Percentiles rank a stretch among this genome's conserved stretches.
These are phyloP conservation scores for Sordariomycetes sp. DNA, from an alignment of 2,329 filamentous ascomycete genomes.

Conservation along the genomic window DNA sequence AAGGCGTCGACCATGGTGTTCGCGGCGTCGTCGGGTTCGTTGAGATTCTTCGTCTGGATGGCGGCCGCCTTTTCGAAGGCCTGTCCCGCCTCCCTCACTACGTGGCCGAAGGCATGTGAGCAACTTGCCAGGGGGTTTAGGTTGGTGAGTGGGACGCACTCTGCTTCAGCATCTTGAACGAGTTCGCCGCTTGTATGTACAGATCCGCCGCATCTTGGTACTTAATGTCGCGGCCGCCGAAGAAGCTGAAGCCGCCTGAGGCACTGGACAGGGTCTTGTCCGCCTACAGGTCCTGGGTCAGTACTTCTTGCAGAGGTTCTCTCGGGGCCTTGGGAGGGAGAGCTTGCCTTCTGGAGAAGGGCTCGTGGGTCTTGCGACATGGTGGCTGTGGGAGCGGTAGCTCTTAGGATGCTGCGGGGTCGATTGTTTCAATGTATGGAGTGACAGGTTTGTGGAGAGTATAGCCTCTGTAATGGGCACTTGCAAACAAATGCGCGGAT, in stretches of 20 bases:
- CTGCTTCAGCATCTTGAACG: conserved; percentile 78
- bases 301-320: neutral
- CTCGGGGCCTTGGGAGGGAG: neutral
- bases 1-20: conserved; percentile 84
- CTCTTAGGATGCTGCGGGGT: neutral
- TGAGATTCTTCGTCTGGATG: conserved; percentile 70
- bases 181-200: conserved; percentile 82
- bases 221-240: conserved; percentile 79
- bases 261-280: conserved; percentile 72
- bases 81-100: conserved; percentile 76
- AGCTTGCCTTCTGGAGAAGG: conserved; percentile 62
- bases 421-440: neutral
- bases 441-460: neutral
- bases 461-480: too few relatives aligned
- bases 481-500: too few relatives aligned
- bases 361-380: conserved; percentile 73
- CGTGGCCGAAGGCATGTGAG: neutral
- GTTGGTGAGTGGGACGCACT: conserved; percentile 36
- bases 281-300: conserved; percentile 47
- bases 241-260: conserved; percentile 75
- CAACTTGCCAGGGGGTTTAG: neutral
- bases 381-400: neutral
- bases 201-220: conserved; percentile 81
- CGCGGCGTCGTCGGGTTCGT: conserved; percentile 85
- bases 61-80: conserved; percentile 80